phyloP scores from a whole-genome alignment of 1,139 yeast species.

The Diutina mesorugosa region DNA sequence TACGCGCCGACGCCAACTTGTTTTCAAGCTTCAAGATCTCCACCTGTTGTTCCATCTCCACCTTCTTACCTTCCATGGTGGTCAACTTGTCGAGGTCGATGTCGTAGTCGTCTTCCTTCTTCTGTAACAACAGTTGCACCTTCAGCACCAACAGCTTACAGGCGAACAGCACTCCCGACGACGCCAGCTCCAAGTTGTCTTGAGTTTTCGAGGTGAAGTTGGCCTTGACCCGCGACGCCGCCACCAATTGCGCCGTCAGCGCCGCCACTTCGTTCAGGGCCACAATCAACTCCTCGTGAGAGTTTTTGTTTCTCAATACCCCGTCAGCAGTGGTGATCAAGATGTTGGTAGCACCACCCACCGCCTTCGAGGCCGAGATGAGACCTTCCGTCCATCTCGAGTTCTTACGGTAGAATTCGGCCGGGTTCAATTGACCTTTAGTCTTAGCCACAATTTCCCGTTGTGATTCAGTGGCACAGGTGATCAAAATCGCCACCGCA shows the following conservation, averaged over 20 bases:
- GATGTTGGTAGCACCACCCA: constrained; percentile 72
- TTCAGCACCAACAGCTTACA: constrained; percentile 60
- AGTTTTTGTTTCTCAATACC: constrained; percentile 46
- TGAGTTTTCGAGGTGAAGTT: constrained; percentile 68
- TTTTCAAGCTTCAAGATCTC: constrained; percentile 78
- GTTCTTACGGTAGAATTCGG: constrained; percentile 77
- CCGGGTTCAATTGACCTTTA: constrained; percentile 50
- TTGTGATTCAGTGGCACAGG: constrained; percentile 74
- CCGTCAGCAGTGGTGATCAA: constrained; percentile 83
- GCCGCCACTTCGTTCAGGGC: constrained; percentile 91
- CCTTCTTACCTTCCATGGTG: constrained; percentile 73
- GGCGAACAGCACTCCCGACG: constrained; percentile 58
- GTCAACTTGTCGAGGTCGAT: constrained; percentile 55
- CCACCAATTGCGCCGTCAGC: constrained; percentile 84
- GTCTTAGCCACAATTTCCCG: constrained; percentile 70
- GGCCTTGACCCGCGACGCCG: constrained; percentile 85
- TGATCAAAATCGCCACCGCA: constrained; percentile 61
- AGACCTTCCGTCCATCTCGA: constrained; percentile 93
- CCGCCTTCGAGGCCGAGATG: constrained; percentile 82
- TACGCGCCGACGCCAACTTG: constrained; percentile 57
- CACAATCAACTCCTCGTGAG: constrained; percentile 78
- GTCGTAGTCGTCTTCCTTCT: constrained; percentile 5
- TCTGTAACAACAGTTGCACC: constrained; percentile 49
- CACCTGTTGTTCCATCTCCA: constrained; percentile 91
- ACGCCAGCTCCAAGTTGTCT: constrained; percentile 57